Evolutionary conservation across 116 monocot genomes (phyloP), one percentile per base, ranked within the genome.

Genomic region (Cymodocea nodosa): DNA sequence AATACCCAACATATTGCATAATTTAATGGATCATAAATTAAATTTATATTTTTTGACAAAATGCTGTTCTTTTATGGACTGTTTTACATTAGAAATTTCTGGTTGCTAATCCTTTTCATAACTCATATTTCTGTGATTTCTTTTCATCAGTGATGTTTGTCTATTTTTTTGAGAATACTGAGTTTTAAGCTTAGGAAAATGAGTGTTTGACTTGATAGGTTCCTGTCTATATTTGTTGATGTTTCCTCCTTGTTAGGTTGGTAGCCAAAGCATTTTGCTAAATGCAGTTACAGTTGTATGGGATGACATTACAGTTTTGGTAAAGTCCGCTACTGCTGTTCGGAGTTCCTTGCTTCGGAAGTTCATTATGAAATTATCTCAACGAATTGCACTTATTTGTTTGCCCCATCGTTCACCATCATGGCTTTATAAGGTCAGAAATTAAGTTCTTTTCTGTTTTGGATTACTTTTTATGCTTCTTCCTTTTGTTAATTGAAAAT

Each of bases 291-390:
- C 69, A 68, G 74, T 68, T 23, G 82, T 68, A 59, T 98, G 98
- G 98, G 74, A 18, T 68, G 82, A 98, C 69, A 72, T 63, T 71
- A 82, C 78, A 6, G 30, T 74, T 35, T 70, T 98, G 77, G 82
- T 83, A 71, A 98, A 86, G 67, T 84, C 89, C 24, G 72, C 71
- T 34, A 63, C 71, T 73, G 78, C 98, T 72, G 55, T 56, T 79
- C 83, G 75, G 6, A 98, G 86, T 67, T 67, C 92, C 35, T 81
- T 92, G 61, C 89, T 98, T 68, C 77, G 98, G 30, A 98, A 98
- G 67, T 84, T 84, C 76, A 53, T 86, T 51, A 79, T 92, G 68
- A 98, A 98, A 75, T 68, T 98, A 71, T 82, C 84, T 51, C 98
- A 98, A 48, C 74, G 84, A 16, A 75, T 98, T 74, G 92, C 86